These are phyloP conservation scores for Umbilicus rupestris DNA, from an alignment of 164 flowering plant species.

Conservation along the genomic window DNA sequence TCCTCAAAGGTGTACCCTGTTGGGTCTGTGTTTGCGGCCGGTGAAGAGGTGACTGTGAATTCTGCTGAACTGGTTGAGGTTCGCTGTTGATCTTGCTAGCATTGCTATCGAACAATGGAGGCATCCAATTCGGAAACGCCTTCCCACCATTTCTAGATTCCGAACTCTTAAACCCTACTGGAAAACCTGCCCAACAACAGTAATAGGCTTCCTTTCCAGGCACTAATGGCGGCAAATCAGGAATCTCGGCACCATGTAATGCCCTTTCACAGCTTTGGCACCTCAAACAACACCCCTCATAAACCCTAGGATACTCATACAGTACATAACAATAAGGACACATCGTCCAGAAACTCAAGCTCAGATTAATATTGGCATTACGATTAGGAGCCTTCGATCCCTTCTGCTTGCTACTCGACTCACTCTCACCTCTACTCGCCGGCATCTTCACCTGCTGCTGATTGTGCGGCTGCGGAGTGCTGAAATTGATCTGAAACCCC, in stretches of 20 bases:
- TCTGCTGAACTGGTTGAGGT: not conserved
- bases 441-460: conserved; percentile 17
- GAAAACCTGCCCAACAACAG: conserved; percentile 73
- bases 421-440: conserved; percentile 14
- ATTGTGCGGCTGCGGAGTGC: not conserved
- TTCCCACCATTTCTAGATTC: conserved; percentile 12
- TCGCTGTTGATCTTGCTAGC: not conserved
- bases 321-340: conserved; percentile 75
- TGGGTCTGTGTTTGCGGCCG: not conserved
- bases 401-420: not conserved
- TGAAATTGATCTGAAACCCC: not conserved
- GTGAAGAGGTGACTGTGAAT: not conserved
- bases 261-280: conserved; percentile 65
- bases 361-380: not conserved
- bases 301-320: conserved; percentile 58
- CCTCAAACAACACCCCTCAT: conserved; percentile 52
- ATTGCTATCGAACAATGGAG: conserved; percentile 26
- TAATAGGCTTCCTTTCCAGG: conserved; percentile 61
- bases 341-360: conserved; percentile 58
- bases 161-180: conserved; percentile 36
- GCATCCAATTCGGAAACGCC: conserved; percentile 43
- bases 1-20: not conserved
- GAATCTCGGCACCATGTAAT: conserved; percentile 49
- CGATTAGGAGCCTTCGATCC: not conserved
- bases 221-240: conserved; percentile 44